Evolutionary conservation across 2,329 filamentous ascomycete species (phyloP).

Genomic region (Whalleya microplaca): DNA sequence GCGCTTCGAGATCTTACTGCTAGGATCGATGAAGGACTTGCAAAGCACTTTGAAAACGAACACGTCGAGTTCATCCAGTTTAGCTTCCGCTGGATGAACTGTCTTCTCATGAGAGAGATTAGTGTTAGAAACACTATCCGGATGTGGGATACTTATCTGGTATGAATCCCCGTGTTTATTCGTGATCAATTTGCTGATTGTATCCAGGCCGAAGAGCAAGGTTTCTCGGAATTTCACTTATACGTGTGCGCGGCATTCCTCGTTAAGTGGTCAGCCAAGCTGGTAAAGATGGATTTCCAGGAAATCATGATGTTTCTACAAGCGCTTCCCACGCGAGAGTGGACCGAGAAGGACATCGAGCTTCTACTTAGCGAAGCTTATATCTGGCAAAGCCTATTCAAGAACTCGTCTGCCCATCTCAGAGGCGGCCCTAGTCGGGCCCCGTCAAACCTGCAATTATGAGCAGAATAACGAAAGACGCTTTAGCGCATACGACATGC

Average conservation of each 20-base stretch:
- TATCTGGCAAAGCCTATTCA: conserved; percentile 98
- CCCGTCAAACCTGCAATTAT: conserved; percentile 47
- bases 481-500: neutral
- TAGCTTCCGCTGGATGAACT: conserved; percentile 99
- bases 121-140: conserved; percentile 95
- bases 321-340: conserved; percentile 85
- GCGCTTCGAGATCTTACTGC: conserved; percentile 88
- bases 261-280: conserved; percentile 95
- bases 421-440: conserved; percentile 53
- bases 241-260: conserved; percentile 98
- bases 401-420: conserved; percentile 90
- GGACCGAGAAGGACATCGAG: conserved; percentile 99
- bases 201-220: conserved; percentile 89
- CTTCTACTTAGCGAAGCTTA: conserved; percentile 93
- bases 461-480: neutral
- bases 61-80: conserved; percentile 99
- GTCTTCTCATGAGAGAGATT: conserved; percentile 95
- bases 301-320: conserved; percentile 99
- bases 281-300: conserved; percentile 97
- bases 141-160: conserved; percentile 99
- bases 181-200: conserved; percentile 11
- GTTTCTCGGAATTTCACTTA: conserved; percentile 96
- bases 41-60: conserved; percentile 87
- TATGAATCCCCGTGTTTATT: conserved; percentile 48
- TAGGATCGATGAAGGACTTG: conserved; percentile 81